Evolutionary conservation across 495 filamentous ascomycete species (phyloP).

Genomic region (Aspergillus coremiiformis): DNA sequence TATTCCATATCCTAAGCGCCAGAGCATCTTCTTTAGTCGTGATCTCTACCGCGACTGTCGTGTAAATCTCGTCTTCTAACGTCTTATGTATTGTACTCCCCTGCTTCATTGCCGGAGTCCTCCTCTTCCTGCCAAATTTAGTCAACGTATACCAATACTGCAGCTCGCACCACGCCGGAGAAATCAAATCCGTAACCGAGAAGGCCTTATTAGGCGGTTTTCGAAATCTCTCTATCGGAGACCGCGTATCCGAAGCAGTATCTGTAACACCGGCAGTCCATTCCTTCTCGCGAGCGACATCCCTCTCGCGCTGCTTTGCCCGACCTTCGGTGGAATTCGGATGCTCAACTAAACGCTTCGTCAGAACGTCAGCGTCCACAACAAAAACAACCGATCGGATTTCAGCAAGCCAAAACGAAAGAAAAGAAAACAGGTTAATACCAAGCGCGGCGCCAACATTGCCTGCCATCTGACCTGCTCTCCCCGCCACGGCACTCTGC

Average conservation of each 20-base stretch:
- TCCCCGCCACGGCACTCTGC: slow-evolving; percentile 5
- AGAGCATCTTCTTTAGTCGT: slow-evolving; percentile 71
- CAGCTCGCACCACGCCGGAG: slow-evolving; percentile 90
- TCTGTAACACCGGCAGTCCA: neutral
- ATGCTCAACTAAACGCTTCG: slow-evolving; percentile 62
- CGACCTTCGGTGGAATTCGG: slow-evolving; percentile 37
- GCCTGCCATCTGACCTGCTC: slow-evolving; percentile 24
- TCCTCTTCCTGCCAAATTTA: slow-evolving; percentile 62
- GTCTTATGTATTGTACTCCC: slow-evolving; percentile 72
- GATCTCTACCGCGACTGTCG: slow-evolving; percentile 62
- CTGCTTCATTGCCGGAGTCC: slow-evolving; percentile 74
- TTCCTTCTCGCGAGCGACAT: slow-evolving; percentile 25
- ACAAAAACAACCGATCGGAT: no score
- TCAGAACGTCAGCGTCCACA: slow-evolving; percentile 45
- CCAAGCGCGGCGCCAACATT: slow-evolving; percentile 27
- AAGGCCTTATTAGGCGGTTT: slow-evolving; percentile 67
- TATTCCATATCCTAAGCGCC: slow-evolving; percentile 84
- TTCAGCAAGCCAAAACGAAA: slow-evolving; percentile 3
- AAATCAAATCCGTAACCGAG: slow-evolving; percentile 83
- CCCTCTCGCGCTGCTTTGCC: slow-evolving; percentile 33
- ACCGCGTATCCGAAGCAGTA: slow-evolving; percentile 32
- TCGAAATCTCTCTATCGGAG: slow-evolving; percentile 71
- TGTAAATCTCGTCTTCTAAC: slow-evolving; percentile 80
- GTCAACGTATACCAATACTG: slow-evolving; percentile 86
- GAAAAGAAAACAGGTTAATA: slow-evolving; percentile 15